These are phyloP conservation scores for Cubamyces lactineus DNA, from an alignment of 768 basidiomycete species.

Conservation along the genomic window DNA sequence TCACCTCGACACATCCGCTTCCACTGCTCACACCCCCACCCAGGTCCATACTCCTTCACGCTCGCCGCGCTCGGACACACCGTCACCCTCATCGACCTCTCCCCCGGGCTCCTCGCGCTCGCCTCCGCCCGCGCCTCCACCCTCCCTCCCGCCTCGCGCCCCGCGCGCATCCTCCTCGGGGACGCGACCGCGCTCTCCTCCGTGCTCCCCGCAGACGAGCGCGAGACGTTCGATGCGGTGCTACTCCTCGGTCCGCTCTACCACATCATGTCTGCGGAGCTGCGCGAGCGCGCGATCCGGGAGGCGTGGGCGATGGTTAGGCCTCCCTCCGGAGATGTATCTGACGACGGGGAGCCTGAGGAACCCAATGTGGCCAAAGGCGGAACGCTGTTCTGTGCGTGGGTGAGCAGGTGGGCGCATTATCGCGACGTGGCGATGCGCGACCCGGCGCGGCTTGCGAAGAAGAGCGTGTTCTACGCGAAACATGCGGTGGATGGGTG, in stretches of 20 bases:
- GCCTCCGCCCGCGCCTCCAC: conserved; percentile 12
- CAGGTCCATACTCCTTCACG: conserved; percentile 26
- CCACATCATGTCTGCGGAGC: conserved; percentile 21
- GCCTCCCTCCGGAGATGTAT: neutral
- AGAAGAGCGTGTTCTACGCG: conserved; percentile 22
- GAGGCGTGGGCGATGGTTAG: conserved; percentile 24
- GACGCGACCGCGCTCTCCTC: conserved; percentile 60
- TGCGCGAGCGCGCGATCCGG: conserved; percentile 19
- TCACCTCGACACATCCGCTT: too few species aligned
- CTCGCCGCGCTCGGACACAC: conserved; percentile 20
- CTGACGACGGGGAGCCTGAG: too few species aligned
- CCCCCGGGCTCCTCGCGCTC: conserved; percentile 23
- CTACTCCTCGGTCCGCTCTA: conserved; percentile 30
- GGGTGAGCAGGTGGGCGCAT: conserved; percentile 26
- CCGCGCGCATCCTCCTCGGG: conserved; percentile 37
- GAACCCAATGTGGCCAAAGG: neutral
- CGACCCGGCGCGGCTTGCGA: conserved; percentile 17
- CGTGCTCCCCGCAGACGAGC: conserved; percentile 46
- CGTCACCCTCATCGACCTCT: conserved; percentile 26
- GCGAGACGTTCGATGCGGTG: conserved; percentile 26
- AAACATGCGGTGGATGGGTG: conserved; percentile 20
- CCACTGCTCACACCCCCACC: neutral
- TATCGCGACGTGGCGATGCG: conserved; percentile 24
- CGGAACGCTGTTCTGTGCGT: conserved; percentile 24
- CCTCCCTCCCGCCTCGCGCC: neutral